Base-by-base conservation (phyloP, 345 rosid species). In the Ceriops tagal region DNA sequence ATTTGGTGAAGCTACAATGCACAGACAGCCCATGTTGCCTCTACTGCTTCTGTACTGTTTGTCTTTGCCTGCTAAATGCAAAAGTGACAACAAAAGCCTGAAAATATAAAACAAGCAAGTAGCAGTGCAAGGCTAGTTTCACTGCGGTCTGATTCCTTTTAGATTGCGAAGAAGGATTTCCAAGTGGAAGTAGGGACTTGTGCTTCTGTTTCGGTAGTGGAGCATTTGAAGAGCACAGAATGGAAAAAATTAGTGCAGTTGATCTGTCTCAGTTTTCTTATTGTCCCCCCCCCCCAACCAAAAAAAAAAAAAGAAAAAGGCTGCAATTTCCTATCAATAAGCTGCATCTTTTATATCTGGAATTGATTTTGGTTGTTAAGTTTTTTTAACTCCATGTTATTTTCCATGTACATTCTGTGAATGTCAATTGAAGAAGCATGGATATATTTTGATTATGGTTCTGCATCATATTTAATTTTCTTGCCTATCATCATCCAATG, bases 251-350 rank as follows among this genome's bases (percentile, higher is more conserved):
- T 18, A n/a, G 2, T 34, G 27, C 22, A 19, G 46, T 52, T 20
- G 28, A 52, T 55, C 46, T 5, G 15, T 53, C 46, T 65, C 69
- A 52, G 32, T 66, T 53, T 37, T 34, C 69, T 21, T 52, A 22
- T 27, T 5, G n/a, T 47, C 5, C 51, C 6, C 5, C 5, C 9
- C 51, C 6, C 5, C 5, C 5, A 5, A n/a, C n/a, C n/a, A n/a
- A n/a, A n/a, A n/a, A n/a, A 5, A 0, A 27, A 28, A 46, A 46
- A 6, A 27, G 5, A 46, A 46, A 63, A 64, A 27, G n/a, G 13
- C 13, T 8, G 6, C 13, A 21, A 34, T 22, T 34, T 19, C 22
- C 51, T 57, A 35, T 53, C 30, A 57, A 67, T 26, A 26, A 57
- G 24, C 37, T 56, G 39, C 61, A 39, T 5, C 37, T 37, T 39